Conservation (phyloP, 345 rosid genomes). For the Limnanthes douglasii region DNA sequence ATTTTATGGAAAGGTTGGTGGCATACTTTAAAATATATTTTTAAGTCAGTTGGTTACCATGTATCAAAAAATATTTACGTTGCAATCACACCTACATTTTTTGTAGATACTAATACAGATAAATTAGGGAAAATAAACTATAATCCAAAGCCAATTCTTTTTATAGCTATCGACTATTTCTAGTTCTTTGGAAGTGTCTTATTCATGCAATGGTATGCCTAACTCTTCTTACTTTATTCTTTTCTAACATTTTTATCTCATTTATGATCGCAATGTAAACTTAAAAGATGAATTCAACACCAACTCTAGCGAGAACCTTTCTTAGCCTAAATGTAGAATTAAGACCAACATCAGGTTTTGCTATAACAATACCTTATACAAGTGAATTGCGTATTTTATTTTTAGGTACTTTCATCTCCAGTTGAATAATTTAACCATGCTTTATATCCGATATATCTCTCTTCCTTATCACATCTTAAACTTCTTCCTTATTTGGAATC, state of each 20-base stretch:
- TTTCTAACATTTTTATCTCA: constrained; percentile 89
- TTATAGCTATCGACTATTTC: no score
- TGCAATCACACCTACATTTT: no score
- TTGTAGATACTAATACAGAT: no score
- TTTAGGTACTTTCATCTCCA: constrained; percentile 93
- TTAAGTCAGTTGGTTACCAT: no score
- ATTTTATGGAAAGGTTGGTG: no score
- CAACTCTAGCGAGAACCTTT: constrained; percentile 86
- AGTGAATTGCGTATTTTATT: constrained; percentile 73
- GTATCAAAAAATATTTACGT: no score
- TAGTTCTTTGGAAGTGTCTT: constrained; percentile 61
- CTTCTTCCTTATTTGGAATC: constrained; percentile 81
- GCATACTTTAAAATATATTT: no score
- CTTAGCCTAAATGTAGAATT: constrained; percentile 74
- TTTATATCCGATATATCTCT: constrained; percentile 78
- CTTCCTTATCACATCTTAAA: constrained; percentile 47
- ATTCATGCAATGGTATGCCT: constrained; percentile 83
- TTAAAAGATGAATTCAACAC: constrained; percentile 77
- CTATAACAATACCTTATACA: constrained; percentile 74
- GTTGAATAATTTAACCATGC: constrained; percentile 79
- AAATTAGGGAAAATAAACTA: no score
- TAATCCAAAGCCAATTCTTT: no score
- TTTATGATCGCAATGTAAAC: constrained; percentile 80
- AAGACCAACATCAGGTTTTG: constrained; percentile 88
- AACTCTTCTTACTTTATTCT: constrained; percentile 92